These are phyloP conservation scores for Emiliania huxleyi DNA, from an alignment of 78 protist genomes.

Conservation along the genomic window DNA sequence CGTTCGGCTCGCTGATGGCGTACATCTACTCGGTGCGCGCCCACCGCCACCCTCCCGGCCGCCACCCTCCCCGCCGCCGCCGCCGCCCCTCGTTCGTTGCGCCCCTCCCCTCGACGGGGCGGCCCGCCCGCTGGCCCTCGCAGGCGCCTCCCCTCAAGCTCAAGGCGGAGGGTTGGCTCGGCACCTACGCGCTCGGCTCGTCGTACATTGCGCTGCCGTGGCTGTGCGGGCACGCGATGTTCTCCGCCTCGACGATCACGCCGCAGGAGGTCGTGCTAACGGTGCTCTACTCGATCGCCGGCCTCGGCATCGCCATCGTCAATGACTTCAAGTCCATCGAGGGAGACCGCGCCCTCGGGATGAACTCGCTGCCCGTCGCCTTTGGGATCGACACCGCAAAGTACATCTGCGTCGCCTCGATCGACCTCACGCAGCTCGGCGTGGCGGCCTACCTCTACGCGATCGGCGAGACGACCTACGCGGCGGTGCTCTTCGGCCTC, in stretches of 20 bases:
- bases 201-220: conserved; percentile 49
- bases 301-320: conserved; percentile 47
- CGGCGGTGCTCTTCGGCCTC: conserved; percentile 25
- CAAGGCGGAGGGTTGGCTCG: neutral
- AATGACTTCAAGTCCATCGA: conserved; percentile 52
- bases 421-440: conserved; percentile 52
- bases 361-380: neutral
- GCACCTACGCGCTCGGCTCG: conserved; percentile 29
- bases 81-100: too few species aligned
- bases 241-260: neutral
- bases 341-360: conserved; percentile 9
- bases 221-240: conserved; percentile 53
- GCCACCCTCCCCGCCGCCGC: too few species aligned
- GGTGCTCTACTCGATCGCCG: conserved; percentile 48
- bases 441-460: conserved; percentile 1
- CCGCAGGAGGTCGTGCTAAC: conserved; percentile 37
- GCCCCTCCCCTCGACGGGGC: neutral
- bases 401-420: conserved; percentile 47
- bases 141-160: conserved; percentile 41
- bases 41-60: too few species aligned
- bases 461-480: conserved; percentile 37
- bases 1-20: conserved; percentile 20
- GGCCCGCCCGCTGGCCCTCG: neutral
- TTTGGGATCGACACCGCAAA: conserved; percentile 47
- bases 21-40: conserved; percentile 47